These are phyloP conservation scores for Penicillium alfredii DNA, from an alignment of 495 filamentous ascomycete species.

Conservation along the genomic window DNA sequence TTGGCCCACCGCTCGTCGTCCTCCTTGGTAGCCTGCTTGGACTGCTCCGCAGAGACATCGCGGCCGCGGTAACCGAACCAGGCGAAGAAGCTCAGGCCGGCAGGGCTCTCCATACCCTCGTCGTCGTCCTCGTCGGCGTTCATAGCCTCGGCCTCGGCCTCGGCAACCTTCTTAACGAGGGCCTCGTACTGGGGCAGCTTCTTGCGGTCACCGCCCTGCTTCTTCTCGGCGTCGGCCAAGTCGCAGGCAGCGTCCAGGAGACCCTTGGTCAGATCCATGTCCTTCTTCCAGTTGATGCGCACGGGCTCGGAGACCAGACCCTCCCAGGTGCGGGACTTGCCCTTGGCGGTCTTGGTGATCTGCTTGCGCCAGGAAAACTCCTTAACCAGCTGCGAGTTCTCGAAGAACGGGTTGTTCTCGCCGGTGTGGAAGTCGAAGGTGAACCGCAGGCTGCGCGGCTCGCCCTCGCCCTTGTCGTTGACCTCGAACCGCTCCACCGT, in stretches of 20 bases:
- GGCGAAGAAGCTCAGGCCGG: slow-evolving; percentile 71
- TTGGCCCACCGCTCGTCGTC: slow-evolving; percentile 54
- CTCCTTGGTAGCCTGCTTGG: slow-evolving; percentile 48
- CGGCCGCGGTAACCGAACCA: slow-evolving; percentile 75
- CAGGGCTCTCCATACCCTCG: slow-evolving; percentile 46
- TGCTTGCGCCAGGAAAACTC: slow-evolving; percentile 74
- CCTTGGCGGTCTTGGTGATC: slow-evolving; percentile 24
- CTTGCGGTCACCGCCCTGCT: slow-evolving; percentile 30
- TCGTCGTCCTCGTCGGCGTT: slow-evolving; percentile 42
- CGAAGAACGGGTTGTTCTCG: slow-evolving; percentile 66
- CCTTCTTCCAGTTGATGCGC: slow-evolving; percentile 79
- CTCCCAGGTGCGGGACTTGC: slow-evolving; percentile 53
- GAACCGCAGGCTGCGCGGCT: slow-evolving; percentile 44
- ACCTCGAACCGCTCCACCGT: slow-evolving; percentile 74
- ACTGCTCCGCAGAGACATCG: slow-evolving; percentile 64
- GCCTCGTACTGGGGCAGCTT: slow-evolving; percentile 47
- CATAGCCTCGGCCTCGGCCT: slow-evolving; percentile 20
- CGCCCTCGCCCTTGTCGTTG: slow-evolving; percentile 47
- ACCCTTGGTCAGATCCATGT: slow-evolving; percentile 75
- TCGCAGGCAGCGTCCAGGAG: slow-evolving; percentile 64
- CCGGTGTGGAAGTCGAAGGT: slow-evolving; percentile 39
- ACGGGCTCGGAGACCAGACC: slow-evolving; percentile 82
- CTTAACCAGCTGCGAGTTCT: slow-evolving; percentile 73
- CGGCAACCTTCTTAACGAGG: slow-evolving; percentile 42
- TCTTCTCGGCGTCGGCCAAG: slow-evolving; percentile 61